Evolutionary conservation across 2,329 filamentous ascomycete species (phyloP).

Genomic region (Verticillium alfalfae): DNA sequence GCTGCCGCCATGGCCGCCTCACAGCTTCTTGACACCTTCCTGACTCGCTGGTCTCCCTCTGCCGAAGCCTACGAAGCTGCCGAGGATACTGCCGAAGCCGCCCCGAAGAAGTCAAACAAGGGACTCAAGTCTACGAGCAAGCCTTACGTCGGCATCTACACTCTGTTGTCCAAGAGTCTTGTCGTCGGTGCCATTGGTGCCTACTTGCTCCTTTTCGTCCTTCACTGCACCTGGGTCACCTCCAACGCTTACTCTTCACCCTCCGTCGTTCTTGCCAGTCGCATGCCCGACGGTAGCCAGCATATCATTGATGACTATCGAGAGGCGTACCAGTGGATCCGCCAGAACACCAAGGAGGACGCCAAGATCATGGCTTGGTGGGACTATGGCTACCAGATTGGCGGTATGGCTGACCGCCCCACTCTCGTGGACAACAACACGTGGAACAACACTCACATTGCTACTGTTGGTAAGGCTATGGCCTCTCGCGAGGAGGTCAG

Average conservation of each 20-base stretch:
- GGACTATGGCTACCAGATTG: slow-evolving; percentile 99
- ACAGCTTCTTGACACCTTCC: slow-evolving; percentile 80
- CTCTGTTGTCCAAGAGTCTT: slow-evolving; percentile 69
- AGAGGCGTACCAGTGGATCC: slow-evolving; percentile 98
- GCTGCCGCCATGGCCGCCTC: slow-evolving; percentile 86
- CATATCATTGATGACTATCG: slow-evolving; percentile 99
- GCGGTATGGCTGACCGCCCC: slow-evolving; percentile 96
- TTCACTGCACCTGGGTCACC: slow-evolving; percentile 98
- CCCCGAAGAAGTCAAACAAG: slow-evolving; percentile 51
- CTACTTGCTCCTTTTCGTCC: slow-evolving; percentile 88
- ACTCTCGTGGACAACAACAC: slow-evolving; percentile 99
- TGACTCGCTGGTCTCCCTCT: slow-evolving; percentile 60
- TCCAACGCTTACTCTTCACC: slow-evolving; percentile 98
- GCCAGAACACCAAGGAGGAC: slow-evolving; percentile 90
- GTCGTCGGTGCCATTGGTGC: slow-evolving; percentile 67
- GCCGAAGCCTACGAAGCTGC: slow-evolving; percentile 33
- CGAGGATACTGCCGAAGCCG: slow-evolving; percentile 38
- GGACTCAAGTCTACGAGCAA: slow-evolving; percentile 66
- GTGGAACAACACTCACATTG: slow-evolving; percentile 99
- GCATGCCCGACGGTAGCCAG: slow-evolving; percentile 87
- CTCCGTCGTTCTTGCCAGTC: slow-evolving; percentile 90
- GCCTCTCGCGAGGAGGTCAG: slow-evolving; percentile 95
- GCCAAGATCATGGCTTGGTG: slow-evolving; percentile 99
- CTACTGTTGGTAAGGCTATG: slow-evolving; percentile 98
- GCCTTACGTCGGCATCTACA: slow-evolving; percentile 80